A percentile compares a stretch with the other conserved stretches of the same genome.
Conservation (phyloP, 371 early-diverging fungal genomes). For the Apophysomyces variabilis region DNA sequence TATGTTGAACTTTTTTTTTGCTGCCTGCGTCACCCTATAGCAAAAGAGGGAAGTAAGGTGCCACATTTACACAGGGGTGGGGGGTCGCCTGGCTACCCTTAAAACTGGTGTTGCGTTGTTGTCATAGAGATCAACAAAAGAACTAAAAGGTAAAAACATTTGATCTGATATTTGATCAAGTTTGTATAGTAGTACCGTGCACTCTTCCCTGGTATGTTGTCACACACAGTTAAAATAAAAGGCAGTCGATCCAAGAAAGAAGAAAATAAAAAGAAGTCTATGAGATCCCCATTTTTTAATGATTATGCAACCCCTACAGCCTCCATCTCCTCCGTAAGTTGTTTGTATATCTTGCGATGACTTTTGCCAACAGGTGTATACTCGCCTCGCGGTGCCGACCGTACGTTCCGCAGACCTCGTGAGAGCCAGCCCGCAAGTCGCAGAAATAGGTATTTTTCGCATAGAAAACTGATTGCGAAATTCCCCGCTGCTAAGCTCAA, state of each 20-base stretch:
- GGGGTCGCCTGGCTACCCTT: neutral
- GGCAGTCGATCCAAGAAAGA: neutral
- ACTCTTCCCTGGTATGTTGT: slow-evolving; percentile 1
- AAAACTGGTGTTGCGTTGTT: neutral
- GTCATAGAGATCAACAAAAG: neutral
- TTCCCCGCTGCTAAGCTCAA: slow-evolving; percentile 50
- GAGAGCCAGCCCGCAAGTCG: slow-evolving; percentile 28
- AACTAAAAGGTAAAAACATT: too few relatives aligned
- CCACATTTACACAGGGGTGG: neutral
- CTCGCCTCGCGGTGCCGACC: slow-evolving; percentile 16
- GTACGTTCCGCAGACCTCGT: slow-evolving; percentile 11
- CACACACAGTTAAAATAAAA: neutral
- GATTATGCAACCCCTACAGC: slow-evolving; percentile 14
- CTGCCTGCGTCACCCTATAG: neutral
- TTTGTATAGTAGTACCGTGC: neutral
- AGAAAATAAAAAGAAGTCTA: slow-evolving; percentile 1
- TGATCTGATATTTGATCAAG: slow-evolving; percentile 3
- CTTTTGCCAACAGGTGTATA: slow-evolving; percentile 24
- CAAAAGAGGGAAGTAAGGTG: neutral
- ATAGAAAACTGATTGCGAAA: slow-evolving; percentile 49
- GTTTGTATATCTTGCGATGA: slow-evolving; percentile 52
- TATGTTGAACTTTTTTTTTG: neutral
- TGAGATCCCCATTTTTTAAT: slow-evolving; percentile 9
- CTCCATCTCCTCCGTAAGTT: slow-evolving; percentile 55
- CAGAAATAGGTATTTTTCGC: slow-evolving; percentile 59